Base-by-base conservation (phyloP, 192 early-diverging fungal genomes). In the Backusella morwellensis region DNA sequence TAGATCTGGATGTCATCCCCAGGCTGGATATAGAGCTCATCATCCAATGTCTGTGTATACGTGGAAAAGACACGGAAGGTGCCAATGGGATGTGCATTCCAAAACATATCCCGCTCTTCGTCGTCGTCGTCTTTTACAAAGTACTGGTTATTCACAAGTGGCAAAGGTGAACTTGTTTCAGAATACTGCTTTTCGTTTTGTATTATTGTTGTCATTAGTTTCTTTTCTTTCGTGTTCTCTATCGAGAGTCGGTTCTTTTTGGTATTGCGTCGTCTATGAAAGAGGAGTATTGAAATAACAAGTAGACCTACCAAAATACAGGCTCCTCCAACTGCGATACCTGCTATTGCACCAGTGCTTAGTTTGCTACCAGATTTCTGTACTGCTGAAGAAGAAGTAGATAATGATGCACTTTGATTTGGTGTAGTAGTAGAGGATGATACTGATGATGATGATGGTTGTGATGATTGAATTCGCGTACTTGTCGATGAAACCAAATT, bases 21-120 rank as follows among this genome's bases (percentile, higher is more conserved):
- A 17, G 76, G 74, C 52, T 85, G 83, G 54, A 90, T 86, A 74
- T 87, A 85, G 47, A 90, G 82, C 69, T 90, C 88, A 54, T 90
- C 88, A 35, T 78, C 76, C 44, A 90, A 70, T 4, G 86, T 85
- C 12, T 87, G 88, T 23, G 83, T 82, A 63, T 88, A 88, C 29
- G 84, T 86, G 8, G 81, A 75, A 2, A 84, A 67, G 4, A 85
- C 86, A 26, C 36, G 80, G 52, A 81, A 90, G 8, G 81, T 81
- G 63, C 88, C 88, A 11, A 90, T 15, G 8, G 85, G 80, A n/a
- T 26, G 38, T 21, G 11, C 26, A 36, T 52, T 32, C 52, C 34
- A 56, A 11, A 50, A 52, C 17, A 74, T 11, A 3, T 47, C 14
- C 38, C 32, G 32, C 6, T 29, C 15, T 34, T 35, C 32, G 9